These are phyloP conservation scores for Cenchrus purpureus DNA, from an alignment of 176 grass and related monocot species.

Conservation along the genomic window DNA sequence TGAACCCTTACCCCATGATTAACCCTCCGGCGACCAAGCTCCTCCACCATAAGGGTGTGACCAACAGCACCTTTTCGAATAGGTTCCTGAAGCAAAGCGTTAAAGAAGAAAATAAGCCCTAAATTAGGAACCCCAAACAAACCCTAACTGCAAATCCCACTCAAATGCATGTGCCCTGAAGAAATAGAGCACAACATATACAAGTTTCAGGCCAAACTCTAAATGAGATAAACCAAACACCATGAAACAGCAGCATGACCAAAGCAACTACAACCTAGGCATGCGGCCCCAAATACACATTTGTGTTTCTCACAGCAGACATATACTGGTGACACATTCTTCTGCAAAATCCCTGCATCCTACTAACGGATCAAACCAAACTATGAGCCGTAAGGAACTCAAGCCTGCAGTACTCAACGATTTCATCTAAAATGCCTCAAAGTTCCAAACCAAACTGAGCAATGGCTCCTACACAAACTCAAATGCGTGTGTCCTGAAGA, in stretches of 20 bases:
- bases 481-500: not conserved
- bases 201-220: not conserved
- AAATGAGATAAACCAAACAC: not conserved
- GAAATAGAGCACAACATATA: not conserved
- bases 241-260: conserved; percentile 7
- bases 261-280: not conserved
- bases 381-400: not conserved
- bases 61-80: conserved; percentile 77
- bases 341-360: conserved; percentile 13
- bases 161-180: not conserved
- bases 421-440: not conserved
- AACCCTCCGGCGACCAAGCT: conserved; percentile 60
- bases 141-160: not conserved
- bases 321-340: conserved; percentile 20
- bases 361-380: not conserved
- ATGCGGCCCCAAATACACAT: conserved; percentile 1
- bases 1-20: conserved; percentile 55
- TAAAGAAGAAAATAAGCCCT: conserved; percentile 30
- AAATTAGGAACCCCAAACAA: conserved; percentile 5
- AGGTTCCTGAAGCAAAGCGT: conserved; percentile 64
- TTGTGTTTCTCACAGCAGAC: not conserved
- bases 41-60: conserved; percentile 78
- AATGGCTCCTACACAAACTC: not conserved
- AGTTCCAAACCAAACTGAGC: not conserved
- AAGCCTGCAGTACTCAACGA: not conserved